phyloP scores from a whole-genome alignment of 495 filamentous ascomycete species.

The Baudoinia panamericana region DNA sequence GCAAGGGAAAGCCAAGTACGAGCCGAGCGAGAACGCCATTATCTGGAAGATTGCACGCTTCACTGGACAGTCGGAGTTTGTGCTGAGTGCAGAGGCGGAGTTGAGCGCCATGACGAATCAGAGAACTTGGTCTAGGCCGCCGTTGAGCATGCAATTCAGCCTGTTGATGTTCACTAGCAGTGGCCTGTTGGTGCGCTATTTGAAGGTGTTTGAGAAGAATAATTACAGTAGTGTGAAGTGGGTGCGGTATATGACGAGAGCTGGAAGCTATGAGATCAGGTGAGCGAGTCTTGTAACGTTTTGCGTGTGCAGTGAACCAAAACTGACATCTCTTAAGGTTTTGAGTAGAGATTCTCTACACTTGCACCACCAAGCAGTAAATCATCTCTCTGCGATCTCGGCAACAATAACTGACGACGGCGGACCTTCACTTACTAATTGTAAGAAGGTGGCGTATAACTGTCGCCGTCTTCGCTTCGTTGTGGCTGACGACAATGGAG shows the following conservation, averaged over 20 bases:
- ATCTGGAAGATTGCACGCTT: constrained; percentile 99
- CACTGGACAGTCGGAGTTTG: constrained; percentile 87
- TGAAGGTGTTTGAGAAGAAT: constrained; percentile 99
- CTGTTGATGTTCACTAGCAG: constrained; percentile 96
- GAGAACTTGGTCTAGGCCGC: constrained; percentile 92
- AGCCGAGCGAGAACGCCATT: constrained; percentile 94
- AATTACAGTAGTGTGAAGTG: constrained; percentile 98
- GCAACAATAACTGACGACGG: too few species aligned
- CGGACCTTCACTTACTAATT: too few species aligned
- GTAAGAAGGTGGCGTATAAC: too few species aligned
- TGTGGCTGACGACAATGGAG: too few species aligned
- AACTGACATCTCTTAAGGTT: too few species aligned
- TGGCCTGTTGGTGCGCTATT: constrained; percentile 80
- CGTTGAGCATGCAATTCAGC: constrained; percentile 79
- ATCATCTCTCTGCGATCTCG: too few species aligned
- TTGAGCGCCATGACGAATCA: constrained; percentile 96
- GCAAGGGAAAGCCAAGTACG: constrained; percentile 96
- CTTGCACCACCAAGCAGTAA: too few species aligned
- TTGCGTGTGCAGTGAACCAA: too few species aligned
- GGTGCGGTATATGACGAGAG: constrained; percentile 98
- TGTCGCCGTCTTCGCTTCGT: too few species aligned
- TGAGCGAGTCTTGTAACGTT: too few species aligned
- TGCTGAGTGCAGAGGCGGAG: constrained; percentile 84
- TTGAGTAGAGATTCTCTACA: too few species aligned
- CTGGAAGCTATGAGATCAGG: constrained; percentile 70